Percentiles rank a stretch among this genome's conserved stretches.
These are phyloP conservation scores for Botrytis galanthina DNA, from an alignment of 2,329 filamentous ascomycete genomes.

Conservation along the genomic window DNA sequence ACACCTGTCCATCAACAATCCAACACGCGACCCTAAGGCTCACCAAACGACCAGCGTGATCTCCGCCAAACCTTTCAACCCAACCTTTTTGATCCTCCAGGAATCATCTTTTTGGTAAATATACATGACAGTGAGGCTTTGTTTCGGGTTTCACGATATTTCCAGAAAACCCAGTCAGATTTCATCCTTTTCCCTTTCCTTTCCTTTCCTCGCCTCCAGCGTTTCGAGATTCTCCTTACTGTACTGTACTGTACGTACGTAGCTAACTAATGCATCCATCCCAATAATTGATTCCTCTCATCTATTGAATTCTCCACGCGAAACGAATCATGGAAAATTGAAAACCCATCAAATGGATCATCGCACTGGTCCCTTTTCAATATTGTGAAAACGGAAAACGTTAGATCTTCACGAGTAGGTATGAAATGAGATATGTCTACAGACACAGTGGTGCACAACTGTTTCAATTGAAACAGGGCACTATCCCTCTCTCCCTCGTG, in stretches of 20 bases:
- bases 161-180: neutral
- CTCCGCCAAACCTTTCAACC: too few relatives aligned
- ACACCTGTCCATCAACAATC: neutral
- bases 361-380: neutral
- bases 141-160: neutral
- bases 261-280: neutral
- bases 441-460: neutral
- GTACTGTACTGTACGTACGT: neutral
- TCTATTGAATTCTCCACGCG: neutral
- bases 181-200: neutral
- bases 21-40: neutral
- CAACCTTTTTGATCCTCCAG: slow-evolving; percentile 9
- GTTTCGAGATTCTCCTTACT: neutral
- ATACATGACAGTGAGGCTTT: neutral
- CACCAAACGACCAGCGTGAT: neutral
- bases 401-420: neutral
- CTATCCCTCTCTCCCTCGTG: neutral
- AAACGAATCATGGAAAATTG: neutral
- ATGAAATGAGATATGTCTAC: neutral
- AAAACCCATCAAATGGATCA: neutral
- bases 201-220: neutral
- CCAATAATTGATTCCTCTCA: neutral
- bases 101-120: neutral
- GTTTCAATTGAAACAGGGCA: slow-evolving; percentile 4
- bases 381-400: neutral